Evolutionary conservation across 2,329 filamentous ascomycete genomes (phyloP).

Genomic region (Diaporthe humulicola): DNA sequence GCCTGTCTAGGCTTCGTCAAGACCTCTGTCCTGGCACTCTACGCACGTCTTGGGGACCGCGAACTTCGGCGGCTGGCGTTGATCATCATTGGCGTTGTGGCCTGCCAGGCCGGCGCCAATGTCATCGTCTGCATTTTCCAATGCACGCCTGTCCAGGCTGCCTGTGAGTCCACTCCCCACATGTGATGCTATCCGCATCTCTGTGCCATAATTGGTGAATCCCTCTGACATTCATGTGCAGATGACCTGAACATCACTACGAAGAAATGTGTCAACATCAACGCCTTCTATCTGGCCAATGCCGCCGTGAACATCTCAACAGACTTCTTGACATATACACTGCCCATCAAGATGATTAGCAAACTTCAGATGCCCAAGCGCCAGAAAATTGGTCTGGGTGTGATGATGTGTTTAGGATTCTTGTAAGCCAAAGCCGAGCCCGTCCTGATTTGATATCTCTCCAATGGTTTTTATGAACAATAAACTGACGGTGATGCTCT

Average conservation of each 20-base stretch:
- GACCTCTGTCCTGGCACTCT: slow-evolving; percentile 59
- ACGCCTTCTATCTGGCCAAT: slow-evolving; percentile 61
- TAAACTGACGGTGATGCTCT: neutral
- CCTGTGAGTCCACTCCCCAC: slow-evolving; percentile 47
- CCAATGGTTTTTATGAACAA: no score
- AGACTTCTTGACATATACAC: slow-evolving; percentile 58
- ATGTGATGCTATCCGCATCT: neutral
- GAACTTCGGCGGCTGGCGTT: slow-evolving; percentile 51
- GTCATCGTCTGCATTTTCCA: slow-evolving; percentile 56
- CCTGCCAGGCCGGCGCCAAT: slow-evolving; percentile 55
- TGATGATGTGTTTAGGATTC: slow-evolving; percentile 59
- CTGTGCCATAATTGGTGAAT: no score
- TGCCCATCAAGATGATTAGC: slow-evolving; percentile 58
- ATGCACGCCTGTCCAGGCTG: slow-evolving; percentile 54
- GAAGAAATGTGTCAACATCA: slow-evolving; percentile 58
- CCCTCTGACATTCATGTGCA: neutral
- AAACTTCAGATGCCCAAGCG: slow-evolving; percentile 57
- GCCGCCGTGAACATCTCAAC: slow-evolving; percentile 61
- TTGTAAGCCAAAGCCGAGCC: slow-evolving; percentile 47
- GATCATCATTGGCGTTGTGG: slow-evolving; percentile 55
- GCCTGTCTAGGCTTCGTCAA: slow-evolving; percentile 62
- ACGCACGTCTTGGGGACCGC: slow-evolving; percentile 56
- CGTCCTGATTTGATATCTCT: neutral
- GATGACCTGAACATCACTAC: slow-evolving; percentile 43
- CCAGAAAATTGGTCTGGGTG: slow-evolving; percentile 57